These are phyloP conservation scores for Candida insectalens DNA, from an alignment of 805 yeast species.

Conservation along the genomic window DNA sequence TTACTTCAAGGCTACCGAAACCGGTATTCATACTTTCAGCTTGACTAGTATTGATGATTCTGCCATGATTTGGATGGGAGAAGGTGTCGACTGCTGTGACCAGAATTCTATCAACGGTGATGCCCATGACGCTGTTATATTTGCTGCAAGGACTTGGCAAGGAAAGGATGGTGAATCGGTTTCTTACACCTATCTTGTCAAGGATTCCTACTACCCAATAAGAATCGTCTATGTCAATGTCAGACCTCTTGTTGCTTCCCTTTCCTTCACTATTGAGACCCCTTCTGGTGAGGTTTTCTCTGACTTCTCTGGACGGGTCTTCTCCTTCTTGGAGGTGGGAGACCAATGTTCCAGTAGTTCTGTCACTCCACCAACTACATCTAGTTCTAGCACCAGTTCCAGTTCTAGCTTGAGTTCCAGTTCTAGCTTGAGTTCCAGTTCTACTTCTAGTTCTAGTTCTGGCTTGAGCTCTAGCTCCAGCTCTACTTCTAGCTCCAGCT, in stretches of 20 bases:
- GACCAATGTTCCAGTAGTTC: not conserved
- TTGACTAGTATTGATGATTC: conserved; percentile 21
- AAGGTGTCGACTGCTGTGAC: conserved; percentile 26
- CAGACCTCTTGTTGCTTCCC: not conserved
- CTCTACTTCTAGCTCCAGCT: not conserved
- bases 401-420: not conserved
- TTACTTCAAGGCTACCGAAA: conserved; percentile 16
- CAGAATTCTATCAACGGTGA: conserved; percentile 5
- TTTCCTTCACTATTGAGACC: conserved; percentile 5
- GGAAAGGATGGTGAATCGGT: not conserved
- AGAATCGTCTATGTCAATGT: conserved; percentile 11
- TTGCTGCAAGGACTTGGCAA: conserved; percentile 4
- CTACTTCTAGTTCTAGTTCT: not conserved
- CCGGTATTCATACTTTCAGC: conserved; percentile 20
- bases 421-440: not conserved
- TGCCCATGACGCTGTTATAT: conserved; percentile 6
- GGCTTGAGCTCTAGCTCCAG: not conserved
- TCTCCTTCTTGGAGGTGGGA: not conserved
- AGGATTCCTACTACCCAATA: conserved; percentile 11
- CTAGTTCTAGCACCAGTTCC: not conserved
- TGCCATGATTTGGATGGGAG: conserved; percentile 22
- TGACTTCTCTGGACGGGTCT: conserved; percentile 3
- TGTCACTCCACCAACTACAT: not conserved
- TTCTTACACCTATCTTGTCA: conserved; percentile 7
- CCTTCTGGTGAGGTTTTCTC: conserved; percentile 6